Evolutionary conservation across 148 eudicot genomes (phyloP).

Genomic region (Rhododendron molle): DNA sequence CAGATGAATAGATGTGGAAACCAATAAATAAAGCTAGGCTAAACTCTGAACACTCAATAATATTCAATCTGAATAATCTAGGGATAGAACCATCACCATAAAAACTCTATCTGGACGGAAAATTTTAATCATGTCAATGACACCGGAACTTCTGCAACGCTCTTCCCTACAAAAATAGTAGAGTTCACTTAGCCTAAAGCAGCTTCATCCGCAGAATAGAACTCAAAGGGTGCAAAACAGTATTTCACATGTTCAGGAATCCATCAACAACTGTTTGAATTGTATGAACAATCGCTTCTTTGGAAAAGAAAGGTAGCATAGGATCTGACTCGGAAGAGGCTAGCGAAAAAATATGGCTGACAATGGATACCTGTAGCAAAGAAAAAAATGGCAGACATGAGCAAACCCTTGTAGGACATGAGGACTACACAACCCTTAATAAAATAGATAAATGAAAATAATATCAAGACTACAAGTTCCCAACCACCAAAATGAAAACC

Average conservation of each 20-base stretch:
- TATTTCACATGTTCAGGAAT: slow-evolving; percentile 66
- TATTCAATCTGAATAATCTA: background rate
- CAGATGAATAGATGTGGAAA: background rate
- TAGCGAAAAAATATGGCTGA: slow-evolving; percentile 69
- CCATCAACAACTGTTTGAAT: slow-evolving; percentile 91
- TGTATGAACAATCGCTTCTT: slow-evolving; percentile 52
- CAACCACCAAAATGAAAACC: background rate
- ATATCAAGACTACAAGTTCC: background rate
- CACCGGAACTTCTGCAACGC: slow-evolving; percentile 35
- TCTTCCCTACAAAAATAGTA: slow-evolving; percentile 48
- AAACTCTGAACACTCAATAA: background rate
- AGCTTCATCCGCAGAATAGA: slow-evolving; percentile 2
- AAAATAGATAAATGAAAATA: background rate
- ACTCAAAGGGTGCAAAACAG: slow-evolving; percentile 13
- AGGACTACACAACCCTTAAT: background rate
- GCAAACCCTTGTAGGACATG: background rate
- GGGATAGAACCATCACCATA: slow-evolving; percentile 44
- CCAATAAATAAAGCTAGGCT: background rate
- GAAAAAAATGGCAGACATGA: background rate
- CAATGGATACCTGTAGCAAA: slow-evolving; percentile 68
- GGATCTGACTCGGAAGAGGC: slow-evolving; percentile 65
- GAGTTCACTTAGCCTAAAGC: slow-evolving; percentile 3
- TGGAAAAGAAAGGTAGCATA: slow-evolving; percentile 61
- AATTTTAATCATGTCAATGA: slow-evolving; percentile 78
- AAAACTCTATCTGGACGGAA: slow-evolving; percentile 97